Evolutionary conservation across 2,329 filamentous ascomycete species (phyloP), one percentile per base, ranked within the genome.

Genomic region (Drechslerella stenobrocha): DNA sequence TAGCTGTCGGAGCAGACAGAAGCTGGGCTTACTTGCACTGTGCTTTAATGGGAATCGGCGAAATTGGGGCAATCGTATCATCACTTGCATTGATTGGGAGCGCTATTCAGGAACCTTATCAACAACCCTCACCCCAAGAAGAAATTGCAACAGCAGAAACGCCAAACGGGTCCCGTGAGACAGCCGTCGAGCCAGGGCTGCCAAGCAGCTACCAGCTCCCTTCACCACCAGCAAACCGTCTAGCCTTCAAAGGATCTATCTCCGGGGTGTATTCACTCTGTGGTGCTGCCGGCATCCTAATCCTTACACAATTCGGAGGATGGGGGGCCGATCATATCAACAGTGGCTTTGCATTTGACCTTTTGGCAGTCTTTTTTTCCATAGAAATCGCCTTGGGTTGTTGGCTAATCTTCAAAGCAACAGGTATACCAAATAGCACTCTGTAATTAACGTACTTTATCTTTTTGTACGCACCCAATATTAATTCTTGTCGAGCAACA

Each of bases 51-150:
- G 93, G 93, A 11, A 84, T 96, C 74, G 95, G 89, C 73, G 93
- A 98, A 77, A 97, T 98, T 69, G 93, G 92, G 1, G 88, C 90
- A 8, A 97, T 98, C 64, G 93, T 98, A 0, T 96, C 91, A 78
- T 95, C 89, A 70, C 82, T 98, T n/a, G 90, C 89, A 0, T 84
- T 93, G 0, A 81, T 98, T 1, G 90, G 90, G 34, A 84, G 85
- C 13, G 91, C 90, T 2, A 87, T 97, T 8, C 20, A 78, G 78
- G 60, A 77, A 78, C 67, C 73, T 51, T 52, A 32, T 9, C 26
- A 42, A n/a, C n/a, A n/a, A 15, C 45, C 58, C 3, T 52, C 35
- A 34, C 34, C 55, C 8, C 23, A 52, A 45, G 42, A 55, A 47
- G 53, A 52, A 44, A 70, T 46, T 15, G 40, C 72, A 74, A 60